Conservation (phyloP, 192 early-diverging fungal genomes). For the Backusella westeae region DNA sequence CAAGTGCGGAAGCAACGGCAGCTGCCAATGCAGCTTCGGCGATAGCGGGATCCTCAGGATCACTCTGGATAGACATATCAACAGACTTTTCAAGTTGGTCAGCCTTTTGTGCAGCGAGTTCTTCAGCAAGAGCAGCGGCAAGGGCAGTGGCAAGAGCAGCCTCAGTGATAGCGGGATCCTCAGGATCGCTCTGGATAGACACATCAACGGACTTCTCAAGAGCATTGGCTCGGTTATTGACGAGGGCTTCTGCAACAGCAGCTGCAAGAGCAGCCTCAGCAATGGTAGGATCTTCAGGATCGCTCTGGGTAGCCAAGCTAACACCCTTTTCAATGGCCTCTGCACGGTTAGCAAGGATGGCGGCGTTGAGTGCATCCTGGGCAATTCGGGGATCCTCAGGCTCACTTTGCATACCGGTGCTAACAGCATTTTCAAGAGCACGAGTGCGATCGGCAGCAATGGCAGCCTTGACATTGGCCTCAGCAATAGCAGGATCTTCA, state of each 20-base stretch:
- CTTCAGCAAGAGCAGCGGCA: slow-evolving; percentile 7
- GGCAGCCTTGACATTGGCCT: slow-evolving; percentile 6
- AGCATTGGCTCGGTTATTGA: neutral
- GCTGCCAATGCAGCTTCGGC: neutral
- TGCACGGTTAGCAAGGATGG: neutral
- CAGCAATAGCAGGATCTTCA: neutral
- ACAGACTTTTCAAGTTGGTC: neutral
- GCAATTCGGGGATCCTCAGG: neutral
- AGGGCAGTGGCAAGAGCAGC: neutral
- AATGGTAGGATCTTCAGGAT: neutral
- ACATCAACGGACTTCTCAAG: neutral
- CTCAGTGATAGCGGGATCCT: neutral
- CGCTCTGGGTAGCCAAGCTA: slow-evolving; percentile 5
- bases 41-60: neutral
- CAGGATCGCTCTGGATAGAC: neutral
- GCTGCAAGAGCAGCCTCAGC: neutral
- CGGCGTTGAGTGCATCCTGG: neutral
- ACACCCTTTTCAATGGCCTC: neutral
- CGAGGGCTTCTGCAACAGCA: slow-evolving; percentile 18
- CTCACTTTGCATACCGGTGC: neutral
- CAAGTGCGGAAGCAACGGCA: neutral
- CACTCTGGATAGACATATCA: neutral
- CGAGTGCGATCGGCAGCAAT: neutral
- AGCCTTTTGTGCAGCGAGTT: neutral
- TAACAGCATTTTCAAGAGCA: slow-evolving; percentile 19